Evolutionary conservation across 345 rosid species (phyloP), one percentile per base, ranked within the genome.

Genomic region (Tarenaya hassleriana): DNA sequence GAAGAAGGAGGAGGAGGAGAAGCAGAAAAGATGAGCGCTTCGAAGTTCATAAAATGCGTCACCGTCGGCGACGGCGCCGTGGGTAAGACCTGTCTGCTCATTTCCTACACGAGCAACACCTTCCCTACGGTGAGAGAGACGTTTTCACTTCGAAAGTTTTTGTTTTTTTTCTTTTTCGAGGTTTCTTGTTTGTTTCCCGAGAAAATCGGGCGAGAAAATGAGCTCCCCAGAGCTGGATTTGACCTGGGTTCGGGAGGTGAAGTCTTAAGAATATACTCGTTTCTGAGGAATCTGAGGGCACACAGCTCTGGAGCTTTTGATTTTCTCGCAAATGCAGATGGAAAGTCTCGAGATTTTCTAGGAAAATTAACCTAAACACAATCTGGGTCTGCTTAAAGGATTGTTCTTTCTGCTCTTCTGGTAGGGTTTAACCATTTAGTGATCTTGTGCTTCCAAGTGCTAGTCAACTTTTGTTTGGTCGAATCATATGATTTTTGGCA

Each of bases 11-110:
- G 55, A 13, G 20, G 39, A 55, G 15, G 27, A 33, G 15, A 17
- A 2, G 15, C 0, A 20, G n/a, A 5, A 44, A 42, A 63, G 48
- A 46, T 83, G 92, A 80, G 84, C 76, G 80, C 79, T 45, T 80
- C 87, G 27, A 83, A 80, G 73, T 83, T 83, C 75, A 83, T 80
- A 18, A 83, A 83, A 64, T 83, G 92, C 60, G 92, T 83, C 16
- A 83, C 92, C 0, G 92, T 83, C 61, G 84, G 91, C 15, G 91
- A 83, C 41, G 91, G 91, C 10, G 91, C 87, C 35, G 91, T 83
- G 7, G 91, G 91, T 52, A 83, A 83, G 75, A 83, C 91, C 41
- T 83, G 92, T 71, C 75, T 83, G 73, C 90, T 82, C 54, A 82
- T 82, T 50, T 82, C 85, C 57, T 82, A 82, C 68, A 82, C 89